Evolutionary conservation across 768 basidiomycete species (phyloP).

Genomic region (Amanita rubescens): DNA sequence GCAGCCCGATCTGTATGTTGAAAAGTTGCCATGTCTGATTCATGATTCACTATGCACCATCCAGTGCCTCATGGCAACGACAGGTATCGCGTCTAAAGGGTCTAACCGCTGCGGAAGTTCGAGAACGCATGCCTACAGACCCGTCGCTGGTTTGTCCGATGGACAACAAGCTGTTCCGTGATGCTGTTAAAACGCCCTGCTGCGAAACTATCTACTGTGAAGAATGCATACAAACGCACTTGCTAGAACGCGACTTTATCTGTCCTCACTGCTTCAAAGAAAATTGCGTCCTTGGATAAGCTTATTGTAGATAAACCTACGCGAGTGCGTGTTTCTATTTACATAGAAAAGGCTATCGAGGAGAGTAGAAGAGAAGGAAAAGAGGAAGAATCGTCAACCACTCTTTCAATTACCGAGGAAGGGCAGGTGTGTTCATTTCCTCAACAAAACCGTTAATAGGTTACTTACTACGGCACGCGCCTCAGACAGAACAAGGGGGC

Average conservation of each 20-base stretch:
- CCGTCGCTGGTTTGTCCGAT: constrained; percentile 78
- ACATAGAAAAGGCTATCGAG: constrained; percentile 77
- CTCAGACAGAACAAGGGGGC: constrained; percentile 7
- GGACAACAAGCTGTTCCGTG: constrained; percentile 88
- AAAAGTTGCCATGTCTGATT: not conserved
- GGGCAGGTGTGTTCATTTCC: constrained; percentile 29
- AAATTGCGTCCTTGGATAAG: constrained; percentile 85
- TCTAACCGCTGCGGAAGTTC: constrained; percentile 82
- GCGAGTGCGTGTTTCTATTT: constrained; percentile 71
- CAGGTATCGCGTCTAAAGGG: constrained; percentile 75
- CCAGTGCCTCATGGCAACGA: constrained; percentile 91
- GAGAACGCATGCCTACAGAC: constrained; percentile 79
- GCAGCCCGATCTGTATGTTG: constrained; percentile 86
- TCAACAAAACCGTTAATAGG: not conserved
- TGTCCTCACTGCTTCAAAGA: constrained; percentile 88
- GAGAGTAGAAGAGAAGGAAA: constrained; percentile 62
- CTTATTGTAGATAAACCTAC: constrained; percentile 72
- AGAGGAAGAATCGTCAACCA: constrained; percentile 28
- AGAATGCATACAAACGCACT: constrained; percentile 92
- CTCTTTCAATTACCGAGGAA: constrained; percentile 15
- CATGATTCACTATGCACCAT: not conserved
- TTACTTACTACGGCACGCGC: not conserved
- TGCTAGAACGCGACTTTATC: constrained; percentile 91
- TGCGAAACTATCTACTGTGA: constrained; percentile 91
- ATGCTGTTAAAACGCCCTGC: constrained; percentile 94